Percentiles rank a stretch among this genome's conserved stretches.
Evolutionary conservation across 2,329 filamentous ascomycete genomes (phyloP).

Genomic region (Penicillium sp.): DNA sequence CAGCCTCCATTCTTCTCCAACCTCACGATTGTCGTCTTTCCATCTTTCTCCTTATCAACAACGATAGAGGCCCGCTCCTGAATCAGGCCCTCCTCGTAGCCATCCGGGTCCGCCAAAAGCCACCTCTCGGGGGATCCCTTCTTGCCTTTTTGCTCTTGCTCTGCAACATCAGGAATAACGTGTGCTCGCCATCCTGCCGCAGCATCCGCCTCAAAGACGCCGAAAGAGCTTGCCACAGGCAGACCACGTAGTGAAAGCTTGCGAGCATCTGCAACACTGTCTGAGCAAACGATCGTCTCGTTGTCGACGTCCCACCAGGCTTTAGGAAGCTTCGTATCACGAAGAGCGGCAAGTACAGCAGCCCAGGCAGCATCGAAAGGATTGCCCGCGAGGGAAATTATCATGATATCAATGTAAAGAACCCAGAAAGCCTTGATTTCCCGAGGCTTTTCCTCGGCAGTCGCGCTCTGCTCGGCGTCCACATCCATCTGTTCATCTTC

Average conservation of each 20-base stretch:
- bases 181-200: slow-evolving; percentile 47
- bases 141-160: slow-evolving; percentile 49
- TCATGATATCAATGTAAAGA: slow-evolving; percentile 92
- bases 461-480: slow-evolving; percentile 50
- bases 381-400: slow-evolving; percentile 91
- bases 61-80: slow-evolving; percentile 82
- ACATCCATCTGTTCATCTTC: slow-evolving; percentile 56
- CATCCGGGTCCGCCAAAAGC: slow-evolving; percentile 87
- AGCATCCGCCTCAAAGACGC: slow-evolving; percentile 71
- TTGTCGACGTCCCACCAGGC: slow-evolving; percentile 85
- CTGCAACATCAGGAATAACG: slow-evolving; percentile 42
- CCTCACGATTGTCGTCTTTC: slow-evolving; percentile 62
- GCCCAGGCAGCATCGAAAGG: slow-evolving; percentile 91
- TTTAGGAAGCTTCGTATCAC: slow-evolving; percentile 75
- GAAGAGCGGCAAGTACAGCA: slow-evolving; percentile 78
- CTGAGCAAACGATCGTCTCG: slow-evolving; percentile 78
- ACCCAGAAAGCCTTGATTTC: slow-evolving; percentile 89
- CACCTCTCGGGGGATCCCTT: slow-evolving; percentile 57
- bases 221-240: slow-evolving; percentile 78
- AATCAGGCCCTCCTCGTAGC: slow-evolving; percentile 85
- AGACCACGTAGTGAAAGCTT: slow-evolving; percentile 67
- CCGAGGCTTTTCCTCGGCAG: slow-evolving; percentile 36
- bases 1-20: slow-evolving; percentile 86
- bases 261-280: slow-evolving; percentile 59
- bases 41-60: slow-evolving; percentile 64